A percentile compares a stretch with the other conserved stretches of the same genome.
Conservation (phyloP, 768 basidiomycete species). For the Gelatoporia subvermispora region DNA sequence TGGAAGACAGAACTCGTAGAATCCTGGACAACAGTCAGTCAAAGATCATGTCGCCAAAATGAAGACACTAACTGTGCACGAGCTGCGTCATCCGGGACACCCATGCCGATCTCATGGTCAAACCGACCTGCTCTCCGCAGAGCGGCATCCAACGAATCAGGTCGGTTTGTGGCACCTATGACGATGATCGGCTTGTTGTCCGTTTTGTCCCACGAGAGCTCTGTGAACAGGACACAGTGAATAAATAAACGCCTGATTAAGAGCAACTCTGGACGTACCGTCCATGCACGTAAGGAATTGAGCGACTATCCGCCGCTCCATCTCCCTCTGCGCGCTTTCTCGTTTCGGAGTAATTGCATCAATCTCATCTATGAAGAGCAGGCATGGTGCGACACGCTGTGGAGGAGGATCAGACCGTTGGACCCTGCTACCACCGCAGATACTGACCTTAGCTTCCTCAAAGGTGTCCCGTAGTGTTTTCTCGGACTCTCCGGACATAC, state of each 20-base stretch:
- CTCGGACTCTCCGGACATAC: slow-evolving; percentile 98
- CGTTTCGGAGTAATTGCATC: slow-evolving; percentile 97
- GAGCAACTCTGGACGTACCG: slow-evolving; percentile 45
- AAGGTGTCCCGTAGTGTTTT: slow-evolving; percentile 95
- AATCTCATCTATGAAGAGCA: slow-evolving; percentile 96
- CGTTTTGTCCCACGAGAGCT: slow-evolving; percentile 92
- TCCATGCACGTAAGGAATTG: slow-evolving; percentile 99
- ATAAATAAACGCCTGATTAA: background rate
- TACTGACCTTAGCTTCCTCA: slow-evolving; percentile 85
- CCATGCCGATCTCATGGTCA: slow-evolving; percentile 97
- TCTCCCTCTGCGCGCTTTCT: slow-evolving; percentile 96
- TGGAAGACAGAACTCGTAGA: slow-evolving; percentile 76
- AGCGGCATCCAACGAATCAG: slow-evolving; percentile 92
- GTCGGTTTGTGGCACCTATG: slow-evolving; percentile 94
- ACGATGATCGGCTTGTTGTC: slow-evolving; percentile 91
- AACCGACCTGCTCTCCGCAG: slow-evolving; percentile 91
- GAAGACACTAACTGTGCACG: slow-evolving; percentile 68
- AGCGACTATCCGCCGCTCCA: slow-evolving; percentile 96
- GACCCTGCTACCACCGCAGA: background rate
- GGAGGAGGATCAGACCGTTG: background rate
- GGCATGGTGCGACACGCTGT: slow-evolving; percentile 84
- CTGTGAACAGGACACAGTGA: slow-evolving; percentile 36
- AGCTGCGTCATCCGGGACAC: slow-evolving; percentile 89
- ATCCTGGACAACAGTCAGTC: slow-evolving; percentile 52
- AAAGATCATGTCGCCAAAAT: background rate